These are phyloP conservation scores for Moesziomyces aphidis DNA, from an alignment of 1,284 basidiomycete genomes.

Conservation along the genomic window DNA sequence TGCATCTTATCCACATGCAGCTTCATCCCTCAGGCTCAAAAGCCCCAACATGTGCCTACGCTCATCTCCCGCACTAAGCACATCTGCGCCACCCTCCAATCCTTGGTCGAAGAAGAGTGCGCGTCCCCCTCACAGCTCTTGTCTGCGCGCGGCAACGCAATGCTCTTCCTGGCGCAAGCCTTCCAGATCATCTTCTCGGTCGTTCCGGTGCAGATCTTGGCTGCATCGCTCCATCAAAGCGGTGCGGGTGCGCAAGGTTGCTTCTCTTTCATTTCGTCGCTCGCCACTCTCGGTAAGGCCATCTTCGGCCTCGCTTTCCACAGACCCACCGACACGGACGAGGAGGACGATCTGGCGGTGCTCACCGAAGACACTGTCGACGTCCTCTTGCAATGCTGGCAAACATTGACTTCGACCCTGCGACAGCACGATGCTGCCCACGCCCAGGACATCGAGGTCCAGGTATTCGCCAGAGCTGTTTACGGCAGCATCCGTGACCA, in stretches of 20 bases:
- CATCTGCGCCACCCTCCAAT: conserved; percentile 35
- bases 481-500: conserved; percentile 49
- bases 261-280: conserved; percentile 36
- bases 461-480: conserved; percentile 32
- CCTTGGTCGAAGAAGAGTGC: conserved; percentile 41
- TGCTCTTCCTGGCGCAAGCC: conserved; percentile 47
- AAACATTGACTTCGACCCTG: conserved; percentile 23
- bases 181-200: conserved; percentile 44
- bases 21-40: conserved; percentile 38
- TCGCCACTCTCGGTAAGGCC: conserved; percentile 32
- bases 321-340: conserved; percentile 33
- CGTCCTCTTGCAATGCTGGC: conserved; percentile 47
- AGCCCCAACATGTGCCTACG: conserved; percentile 37
- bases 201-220: conserved; percentile 32
- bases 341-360: conserved; percentile 53
- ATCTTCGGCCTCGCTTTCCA: conserved; percentile 51
- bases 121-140: conserved; percentile 16
- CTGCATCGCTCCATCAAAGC: conserved; percentile 18
- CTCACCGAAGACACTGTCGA: conserved; percentile 52
- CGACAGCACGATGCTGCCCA: conserved; percentile 26
- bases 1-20: conserved; percentile 41
- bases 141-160: conserved; percentile 39
- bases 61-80: conserved; percentile 33
- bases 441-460: conserved; percentile 24
- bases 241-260: conserved; percentile 16